Base-by-base conservation (phyloP, 257 asterid genomes). In the Solanum peruvianum region DNA sequence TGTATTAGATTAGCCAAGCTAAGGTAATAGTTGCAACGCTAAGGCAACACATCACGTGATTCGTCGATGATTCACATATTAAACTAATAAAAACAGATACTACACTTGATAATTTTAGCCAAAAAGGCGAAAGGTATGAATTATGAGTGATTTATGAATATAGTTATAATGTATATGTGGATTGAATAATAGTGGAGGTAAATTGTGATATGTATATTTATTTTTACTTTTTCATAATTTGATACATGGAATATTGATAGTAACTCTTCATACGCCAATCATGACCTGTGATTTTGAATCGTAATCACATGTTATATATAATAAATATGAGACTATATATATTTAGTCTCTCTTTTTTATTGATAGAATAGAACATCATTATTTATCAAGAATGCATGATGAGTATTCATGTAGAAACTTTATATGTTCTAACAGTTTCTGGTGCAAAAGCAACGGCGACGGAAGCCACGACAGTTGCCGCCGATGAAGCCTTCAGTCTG, bases 71-170 rank as follows among this genome's bases (percentile, higher is more conserved):
- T 29, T 11, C 33, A 64, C 31, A 64, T 64, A 69, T 88, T 49
- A 15, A 86, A 90, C 88, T 85, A 87, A 88, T 90, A 90, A 87
- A 88, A 90, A 86, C 86, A 90, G 88, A 90, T 87, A 87, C 88
- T 90, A 88, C 89, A 88, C 91, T 88, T 90, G 82, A 90, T 35
- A 35, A 35, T 88, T 88, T 88, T 90, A 88, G 88, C 92, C 92
- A 88, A 85, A 90, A 90, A 86, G 89, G 87, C 73, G 89, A 90
- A 88, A 87, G 86, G 91, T 88, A 88, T 88, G 91, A 52, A 47
- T 14, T 47, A 8, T 47, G 58, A 47, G 58, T 47, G 20, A 47
- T 47, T 47, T 47, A 47, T 47, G 8, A 47, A 47, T 47, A 47
- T 14, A 47, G 58, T 47, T 14, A 47, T 47, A 47, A 47, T 47